A percentile compares a stretch with the other conserved stretches of the same genome.
Conservation (phyloP, 495 filamentous ascomycete genomes). For the Parmelia sp. region DNA sequence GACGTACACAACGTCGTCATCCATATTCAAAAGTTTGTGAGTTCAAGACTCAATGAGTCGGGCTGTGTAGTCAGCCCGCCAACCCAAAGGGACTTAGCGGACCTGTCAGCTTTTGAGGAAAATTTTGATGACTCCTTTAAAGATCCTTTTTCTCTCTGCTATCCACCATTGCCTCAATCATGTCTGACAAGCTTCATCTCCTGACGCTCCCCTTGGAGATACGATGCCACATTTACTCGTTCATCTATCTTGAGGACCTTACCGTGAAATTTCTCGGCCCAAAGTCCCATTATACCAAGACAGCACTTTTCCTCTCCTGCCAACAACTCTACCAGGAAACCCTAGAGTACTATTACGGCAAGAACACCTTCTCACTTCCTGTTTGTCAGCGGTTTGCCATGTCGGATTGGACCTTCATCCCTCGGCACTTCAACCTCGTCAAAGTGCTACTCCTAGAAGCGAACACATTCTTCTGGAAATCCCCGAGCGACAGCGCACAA, state of each 20-base stretch:
- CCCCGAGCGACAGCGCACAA: neutral
- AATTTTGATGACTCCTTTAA: too few species aligned
- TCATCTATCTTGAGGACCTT: neutral
- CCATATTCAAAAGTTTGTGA: too few species aligned
- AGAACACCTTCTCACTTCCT: neutral
- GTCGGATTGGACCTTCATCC: neutral
- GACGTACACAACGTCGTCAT: too few species aligned
- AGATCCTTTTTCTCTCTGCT: neutral
- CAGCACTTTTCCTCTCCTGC: constrained; percentile 1
- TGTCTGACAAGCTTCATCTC: neutral
- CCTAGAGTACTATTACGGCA: constrained; percentile 1
- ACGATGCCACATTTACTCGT: constrained; percentile 7
- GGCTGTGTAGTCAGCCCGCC: too few species aligned
- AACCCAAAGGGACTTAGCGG: too few species aligned
- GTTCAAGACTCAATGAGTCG: too few species aligned
- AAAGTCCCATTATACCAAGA: neutral
- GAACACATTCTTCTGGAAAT: neutral
- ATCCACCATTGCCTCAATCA: neutral
- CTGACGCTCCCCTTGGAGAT: neutral
- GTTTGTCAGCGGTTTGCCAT: neutral
- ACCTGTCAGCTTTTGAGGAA: too few species aligned
- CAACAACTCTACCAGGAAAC: constrained; percentile 3
- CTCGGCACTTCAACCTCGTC: neutral
- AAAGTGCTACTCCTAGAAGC: neutral
- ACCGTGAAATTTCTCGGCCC: neutral